Percentiles rank a stretch among this genome's conserved stretches.
Conservation (phyloP, 2,329 filamentous ascomycete genomes). For the Pseudofabraea citricarpa region DNA sequence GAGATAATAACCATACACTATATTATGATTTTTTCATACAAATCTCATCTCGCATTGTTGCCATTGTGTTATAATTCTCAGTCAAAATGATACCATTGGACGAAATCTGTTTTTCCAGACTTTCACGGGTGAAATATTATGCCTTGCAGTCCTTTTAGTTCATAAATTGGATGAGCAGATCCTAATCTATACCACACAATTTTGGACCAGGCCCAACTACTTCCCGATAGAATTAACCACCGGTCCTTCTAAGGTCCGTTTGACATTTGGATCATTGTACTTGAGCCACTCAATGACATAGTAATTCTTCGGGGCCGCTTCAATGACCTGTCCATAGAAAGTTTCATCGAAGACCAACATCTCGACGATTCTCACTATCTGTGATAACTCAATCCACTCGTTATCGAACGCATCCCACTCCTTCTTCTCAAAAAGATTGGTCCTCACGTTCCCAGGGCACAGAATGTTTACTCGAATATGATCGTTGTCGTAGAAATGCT, state of each 20-base stretch:
- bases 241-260: background rate
- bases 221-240: background rate
- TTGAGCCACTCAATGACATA: slow-evolving; percentile 1
- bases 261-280: slow-evolving; percentile 5
- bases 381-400: slow-evolving; percentile 3
- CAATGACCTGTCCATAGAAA: slow-evolving; percentile 2
- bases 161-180: no score
- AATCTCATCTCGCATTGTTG: no score
- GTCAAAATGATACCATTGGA: no score
- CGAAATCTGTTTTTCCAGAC: no score
- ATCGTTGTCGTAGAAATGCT: slow-evolving; percentile 7
- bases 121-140: no score
- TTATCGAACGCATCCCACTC: slow-evolving; percentile 7
- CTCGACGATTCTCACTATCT: slow-evolving; percentile 4
- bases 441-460: slow-evolving; percentile 7
- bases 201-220: no score
- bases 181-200: no score
- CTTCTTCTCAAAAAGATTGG: slow-evolving; percentile 4
- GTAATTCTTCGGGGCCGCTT: slow-evolving; percentile 1
- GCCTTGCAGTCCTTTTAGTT: no score
- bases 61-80: no score
- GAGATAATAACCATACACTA: no score
- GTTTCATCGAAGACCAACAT: slow-evolving; percentile 3
- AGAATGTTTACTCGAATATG: slow-evolving; percentile 7
- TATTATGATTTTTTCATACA: no score